Conservation (phyloP, 352 stramenopile species). For the Phytophthora crassamura region DNA sequence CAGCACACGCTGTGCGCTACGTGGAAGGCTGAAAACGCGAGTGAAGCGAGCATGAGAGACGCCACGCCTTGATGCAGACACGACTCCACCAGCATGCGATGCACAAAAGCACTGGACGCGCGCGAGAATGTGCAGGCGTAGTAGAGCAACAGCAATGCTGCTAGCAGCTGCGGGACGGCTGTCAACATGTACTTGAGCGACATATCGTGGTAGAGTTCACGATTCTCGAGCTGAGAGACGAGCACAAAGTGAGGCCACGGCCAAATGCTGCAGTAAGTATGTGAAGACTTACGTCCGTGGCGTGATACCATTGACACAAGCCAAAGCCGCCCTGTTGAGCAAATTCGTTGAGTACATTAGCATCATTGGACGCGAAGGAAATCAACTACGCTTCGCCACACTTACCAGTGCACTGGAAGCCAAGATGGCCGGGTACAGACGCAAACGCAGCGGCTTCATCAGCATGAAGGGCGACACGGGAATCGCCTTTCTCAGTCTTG, state of each 20-base stretch:
- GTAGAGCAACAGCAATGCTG: slow-evolving; percentile 58
- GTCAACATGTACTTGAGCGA: slow-evolving; percentile 67
- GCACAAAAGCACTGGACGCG: slow-evolving; percentile 46
- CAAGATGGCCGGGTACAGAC: slow-evolving; percentile 48
- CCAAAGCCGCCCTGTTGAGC: slow-evolving; percentile 38
- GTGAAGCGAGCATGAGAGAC: slow-evolving; percentile 45
- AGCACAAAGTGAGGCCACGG: neutral
- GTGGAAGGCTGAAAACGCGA: slow-evolving; percentile 59
- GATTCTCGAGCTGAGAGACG: slow-evolving; percentile 40
- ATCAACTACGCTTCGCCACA: neutral
- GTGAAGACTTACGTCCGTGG: slow-evolving; percentile 44
- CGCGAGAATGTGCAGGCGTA: slow-evolving; percentile 67
- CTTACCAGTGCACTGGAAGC: slow-evolving; percentile 32
- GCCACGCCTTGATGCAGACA: slow-evolving; percentile 58
- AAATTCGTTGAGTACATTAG: neutral
- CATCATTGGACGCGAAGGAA: neutral
- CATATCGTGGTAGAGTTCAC: slow-evolving; percentile 44
- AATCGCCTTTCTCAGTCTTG: slow-evolving; percentile 7
- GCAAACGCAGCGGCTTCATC: slow-evolving; percentile 25
- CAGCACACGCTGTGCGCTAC: slow-evolving; percentile 61
- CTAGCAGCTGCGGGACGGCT: slow-evolving; percentile 52
- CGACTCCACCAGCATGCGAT: slow-evolving; percentile 62
- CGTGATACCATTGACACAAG: slow-evolving; percentile 65
- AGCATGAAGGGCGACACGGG: neutral
- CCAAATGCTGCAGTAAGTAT: neutral